phyloP scores from a whole-genome alignment of 192 early-diverging fungal genomes.

The Coemansia sp. region DNA sequence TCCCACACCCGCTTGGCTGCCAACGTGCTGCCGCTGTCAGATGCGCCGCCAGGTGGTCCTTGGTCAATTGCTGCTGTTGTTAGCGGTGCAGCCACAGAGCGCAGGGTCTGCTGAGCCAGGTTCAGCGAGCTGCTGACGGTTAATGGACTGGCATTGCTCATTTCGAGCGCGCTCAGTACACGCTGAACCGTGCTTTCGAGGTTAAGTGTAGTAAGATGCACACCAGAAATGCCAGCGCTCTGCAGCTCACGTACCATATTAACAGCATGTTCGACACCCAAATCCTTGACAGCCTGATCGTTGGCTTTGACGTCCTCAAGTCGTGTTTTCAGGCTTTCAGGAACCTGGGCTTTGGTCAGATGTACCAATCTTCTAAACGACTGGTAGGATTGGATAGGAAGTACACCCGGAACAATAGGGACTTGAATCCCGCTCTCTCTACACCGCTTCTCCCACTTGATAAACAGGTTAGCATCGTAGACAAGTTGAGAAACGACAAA shows the following conservation, averaged over 20 bases:
- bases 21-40: neutral
- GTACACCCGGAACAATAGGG: constrained; percentile 87
- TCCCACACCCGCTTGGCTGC: constrained; percentile 59
- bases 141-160: constrained; percentile 10
- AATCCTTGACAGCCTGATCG: constrained; percentile 93
- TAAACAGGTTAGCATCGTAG: constrained; percentile 78
- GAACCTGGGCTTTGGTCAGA: constrained; percentile 83
- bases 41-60: neutral
- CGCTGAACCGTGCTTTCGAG: constrained; percentile 81
- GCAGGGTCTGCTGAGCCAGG: neutral
- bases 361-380: constrained; percentile 86
- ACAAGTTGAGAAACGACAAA: constrained; percentile 95
- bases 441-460: constrained; percentile 73
- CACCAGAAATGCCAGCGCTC: constrained; percentile 58
- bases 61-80: constrained; percentile 1
- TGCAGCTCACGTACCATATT: constrained; percentile 67
- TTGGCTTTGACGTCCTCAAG: constrained; percentile 92
- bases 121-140: neutral
- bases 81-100: constrained; percentile 3
- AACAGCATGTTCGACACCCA: constrained; percentile 81
- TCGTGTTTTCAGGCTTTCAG: constrained; percentile 64
- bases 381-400: constrained; percentile 92
- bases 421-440: constrained; percentile 69
- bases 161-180: constrained; percentile 69
- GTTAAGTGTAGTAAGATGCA: constrained; percentile 96